Conservation (phyloP, 495 filamentous ascomycete genomes). For the Recurvomyces mirabilis region DNA sequence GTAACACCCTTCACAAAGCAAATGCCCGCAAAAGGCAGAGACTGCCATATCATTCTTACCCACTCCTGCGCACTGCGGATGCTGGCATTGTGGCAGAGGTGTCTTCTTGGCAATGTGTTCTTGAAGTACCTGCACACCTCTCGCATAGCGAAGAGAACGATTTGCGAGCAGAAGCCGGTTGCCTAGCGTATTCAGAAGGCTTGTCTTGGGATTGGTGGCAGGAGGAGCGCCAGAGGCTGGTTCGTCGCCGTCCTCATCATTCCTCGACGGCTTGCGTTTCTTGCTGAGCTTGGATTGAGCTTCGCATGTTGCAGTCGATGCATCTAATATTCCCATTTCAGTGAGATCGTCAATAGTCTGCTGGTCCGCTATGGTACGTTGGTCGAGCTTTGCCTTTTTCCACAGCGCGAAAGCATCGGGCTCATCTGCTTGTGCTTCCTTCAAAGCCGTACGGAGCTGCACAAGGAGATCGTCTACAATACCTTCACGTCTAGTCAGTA, state of each 20-base stretch:
- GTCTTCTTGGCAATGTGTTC: not conserved
- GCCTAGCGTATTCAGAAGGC: not conserved
- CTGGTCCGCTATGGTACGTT: not conserved
- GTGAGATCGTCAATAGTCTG: not conserved
- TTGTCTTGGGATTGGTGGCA: not conserved
- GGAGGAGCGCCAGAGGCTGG: not conserved
- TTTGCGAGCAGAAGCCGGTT: conserved; percentile 8
- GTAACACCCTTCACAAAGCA: conserved; percentile 36
- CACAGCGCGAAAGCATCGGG: not conserved
- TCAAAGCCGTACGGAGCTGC: not conserved
- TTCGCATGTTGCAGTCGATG: no score
- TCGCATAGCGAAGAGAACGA: conserved; percentile 12
- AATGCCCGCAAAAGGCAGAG: conserved; percentile 42
- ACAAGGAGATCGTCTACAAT: no score
- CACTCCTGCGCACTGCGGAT: not conserved
- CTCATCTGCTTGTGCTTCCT: not conserved
- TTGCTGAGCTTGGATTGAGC: not conserved
- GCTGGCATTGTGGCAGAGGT: not conserved
- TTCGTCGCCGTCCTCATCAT: conserved; percentile 5
- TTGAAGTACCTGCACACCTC: conserved; percentile 5
- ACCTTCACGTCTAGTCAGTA: no score
- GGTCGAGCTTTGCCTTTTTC: not conserved
- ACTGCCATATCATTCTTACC: conserved; percentile 18
- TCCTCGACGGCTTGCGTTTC: not conserved
- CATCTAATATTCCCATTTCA: no score